phyloP scores from a whole-genome alignment of 345 rosid genomes.

The Linum usitatissimum region DNA sequence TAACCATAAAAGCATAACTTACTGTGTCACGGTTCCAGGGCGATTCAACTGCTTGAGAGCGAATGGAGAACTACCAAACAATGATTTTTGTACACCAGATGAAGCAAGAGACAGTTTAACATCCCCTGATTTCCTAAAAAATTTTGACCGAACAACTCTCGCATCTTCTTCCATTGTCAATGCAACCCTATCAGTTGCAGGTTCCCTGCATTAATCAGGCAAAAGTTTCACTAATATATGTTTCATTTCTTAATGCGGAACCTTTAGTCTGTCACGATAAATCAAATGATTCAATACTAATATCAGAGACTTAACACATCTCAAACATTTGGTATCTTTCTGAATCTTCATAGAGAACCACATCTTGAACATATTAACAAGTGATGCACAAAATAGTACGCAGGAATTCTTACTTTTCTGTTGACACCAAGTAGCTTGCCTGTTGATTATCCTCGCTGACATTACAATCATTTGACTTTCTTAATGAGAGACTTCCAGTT shows the following conservation, averaged over 20 bases:
- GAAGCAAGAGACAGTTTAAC: slow-evolving; percentile 21
- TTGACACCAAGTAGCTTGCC: slow-evolving; percentile 20
- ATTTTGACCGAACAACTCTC: slow-evolving; percentile 26
- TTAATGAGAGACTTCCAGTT: slow-evolving; percentile 14
- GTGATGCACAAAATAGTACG: not conserved
- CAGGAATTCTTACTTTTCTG: slow-evolving; percentile 31
- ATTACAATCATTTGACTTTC: slow-evolving; percentile 13
- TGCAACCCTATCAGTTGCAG: slow-evolving; percentile 15
- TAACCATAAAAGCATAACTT: slow-evolving; percentile 6
- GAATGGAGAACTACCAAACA: slow-evolving; percentile 21
- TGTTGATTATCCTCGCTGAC: slow-evolving; percentile 17
- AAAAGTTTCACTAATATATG: not conserved
- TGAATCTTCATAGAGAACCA: not conserved
- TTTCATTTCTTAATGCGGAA: too few species aligned
- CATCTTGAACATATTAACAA: not conserved
- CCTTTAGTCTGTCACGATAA: slow-evolving; percentile 3
- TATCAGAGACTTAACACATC: not conserved
- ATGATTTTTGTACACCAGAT: slow-evolving; percentile 18
- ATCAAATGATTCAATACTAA: not conserved
- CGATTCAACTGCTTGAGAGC: slow-evolving; percentile 12
- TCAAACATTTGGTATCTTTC: not conserved
- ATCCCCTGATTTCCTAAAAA: slow-evolving; percentile 27
- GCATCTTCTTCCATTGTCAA: slow-evolving; percentile 26
- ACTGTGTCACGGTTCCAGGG: slow-evolving; percentile 19
- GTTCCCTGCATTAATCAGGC: slow-evolving; percentile 18